Evolutionary conservation across 2,329 filamentous ascomycete genomes (phyloP).

Genomic region (Trichoderma oligosporum): DNA sequence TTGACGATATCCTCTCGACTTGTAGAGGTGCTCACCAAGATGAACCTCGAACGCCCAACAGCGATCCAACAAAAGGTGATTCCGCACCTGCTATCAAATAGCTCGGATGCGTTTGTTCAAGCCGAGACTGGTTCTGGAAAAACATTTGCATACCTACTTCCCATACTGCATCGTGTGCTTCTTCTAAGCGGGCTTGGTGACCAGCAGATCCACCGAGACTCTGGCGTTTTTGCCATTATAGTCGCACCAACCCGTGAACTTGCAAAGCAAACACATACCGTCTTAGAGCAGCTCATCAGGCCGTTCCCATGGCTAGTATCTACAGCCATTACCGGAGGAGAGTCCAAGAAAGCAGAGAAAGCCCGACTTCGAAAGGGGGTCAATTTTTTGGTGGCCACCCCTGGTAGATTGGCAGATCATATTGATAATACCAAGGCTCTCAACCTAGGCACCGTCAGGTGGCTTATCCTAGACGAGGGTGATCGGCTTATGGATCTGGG

Average conservation of each 20-base stretch:
- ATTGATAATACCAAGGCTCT: conserved; percentile 87
- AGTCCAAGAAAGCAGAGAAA: conserved; percentile 78
- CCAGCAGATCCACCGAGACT: conserved; percentile 69
- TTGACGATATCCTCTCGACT: conserved; percentile 78
- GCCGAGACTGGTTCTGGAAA: conserved; percentile 97
- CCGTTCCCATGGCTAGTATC: conserved; percentile 92
- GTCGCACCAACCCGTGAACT: conserved; percentile 89
- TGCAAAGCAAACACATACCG: conserved; percentile 86
- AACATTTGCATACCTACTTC: conserved; percentile 90
- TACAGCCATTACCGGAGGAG: conserved; percentile 71
- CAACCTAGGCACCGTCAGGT: conserved; percentile 82
- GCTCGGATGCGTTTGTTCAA: conserved; percentile 91
- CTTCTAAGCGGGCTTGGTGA: conserved; percentile 60
- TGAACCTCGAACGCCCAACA: conserved; percentile 85
- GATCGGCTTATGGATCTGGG: conserved; percentile 98
- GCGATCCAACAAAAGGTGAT: conserved; percentile 92
- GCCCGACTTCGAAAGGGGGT: conserved; percentile 88
- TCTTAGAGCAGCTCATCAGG: conserved; percentile 79
- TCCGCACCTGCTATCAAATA: conserved; percentile 70
- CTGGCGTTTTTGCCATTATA: conserved; percentile 90
- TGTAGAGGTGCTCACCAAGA: conserved; percentile 79
- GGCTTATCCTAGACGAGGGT: conserved; percentile 92
- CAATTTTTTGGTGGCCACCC: conserved; percentile 93
- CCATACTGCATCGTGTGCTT: conserved; percentile 85
- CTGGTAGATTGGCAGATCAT: conserved; percentile 86